Evolutionary conservation across 2,329 filamentous ascomycete species (phyloP).

Genomic region (Trichoderma sp.): DNA sequence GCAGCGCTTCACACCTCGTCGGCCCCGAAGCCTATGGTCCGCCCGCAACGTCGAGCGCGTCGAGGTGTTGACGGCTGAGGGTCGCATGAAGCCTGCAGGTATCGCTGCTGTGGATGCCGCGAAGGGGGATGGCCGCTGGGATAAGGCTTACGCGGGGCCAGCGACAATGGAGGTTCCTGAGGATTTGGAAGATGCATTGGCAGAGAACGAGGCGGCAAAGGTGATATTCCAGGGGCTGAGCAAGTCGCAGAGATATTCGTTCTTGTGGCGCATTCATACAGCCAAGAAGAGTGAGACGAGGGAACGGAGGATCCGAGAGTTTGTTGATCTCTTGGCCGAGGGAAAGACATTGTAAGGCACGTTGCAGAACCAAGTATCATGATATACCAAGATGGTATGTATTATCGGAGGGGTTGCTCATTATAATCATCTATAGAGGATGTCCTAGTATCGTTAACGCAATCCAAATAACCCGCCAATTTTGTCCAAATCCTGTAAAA

Average conservation of each 20-base stretch:
- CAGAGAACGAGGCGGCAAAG: constrained; percentile 34
- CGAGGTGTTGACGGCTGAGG: constrained; percentile 41
- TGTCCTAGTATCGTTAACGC: neutral
- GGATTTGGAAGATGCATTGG: constrained; percentile 48
- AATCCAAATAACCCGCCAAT: neutral
- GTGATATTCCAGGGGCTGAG: constrained; percentile 44
- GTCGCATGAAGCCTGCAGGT: constrained; percentile 50
- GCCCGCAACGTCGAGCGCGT: constrained; percentile 57
- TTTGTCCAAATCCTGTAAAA: neutral
- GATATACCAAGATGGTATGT: neutral
- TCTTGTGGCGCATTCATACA: constrained; percentile 46
- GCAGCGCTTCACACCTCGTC: constrained; percentile 59
- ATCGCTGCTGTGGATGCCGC: constrained; percentile 52
- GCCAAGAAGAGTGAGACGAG: constrained; percentile 35
- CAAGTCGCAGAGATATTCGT: constrained; percentile 45
- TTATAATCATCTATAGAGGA: neutral
- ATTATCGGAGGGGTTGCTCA: neutral
- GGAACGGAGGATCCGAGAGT: constrained; percentile 39
- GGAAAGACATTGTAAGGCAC: constrained; percentile 30
- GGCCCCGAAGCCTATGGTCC: constrained; percentile 56
- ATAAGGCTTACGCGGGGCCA: constrained; percentile 52
- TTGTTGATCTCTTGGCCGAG: constrained; percentile 40
- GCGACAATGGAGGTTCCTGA: constrained; percentile 46
- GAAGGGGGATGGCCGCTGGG: constrained; percentile 58
- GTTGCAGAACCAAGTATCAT: neutral